phyloP scores from a whole-genome alignment of 192 early-diverging fungal genomes.

The Dimargaris cristalligena region DNA sequence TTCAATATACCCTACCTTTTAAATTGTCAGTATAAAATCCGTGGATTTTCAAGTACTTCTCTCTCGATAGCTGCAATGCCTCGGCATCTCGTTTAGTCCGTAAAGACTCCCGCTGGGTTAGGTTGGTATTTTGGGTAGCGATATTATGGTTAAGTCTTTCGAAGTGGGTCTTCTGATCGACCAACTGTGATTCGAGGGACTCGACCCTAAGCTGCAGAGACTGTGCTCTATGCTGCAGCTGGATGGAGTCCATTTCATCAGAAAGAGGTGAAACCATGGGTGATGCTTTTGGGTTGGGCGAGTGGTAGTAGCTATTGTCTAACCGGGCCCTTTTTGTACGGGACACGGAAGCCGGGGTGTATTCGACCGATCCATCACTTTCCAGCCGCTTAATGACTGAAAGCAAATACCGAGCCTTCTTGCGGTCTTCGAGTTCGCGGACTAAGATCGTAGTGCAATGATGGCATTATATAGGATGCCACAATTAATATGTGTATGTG shows the following conservation, averaged over 20 bases:
- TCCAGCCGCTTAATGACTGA: slow-evolving; percentile 21
- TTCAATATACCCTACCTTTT: background rate
- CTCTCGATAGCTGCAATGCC: background rate
- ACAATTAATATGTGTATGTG: too few species aligned
- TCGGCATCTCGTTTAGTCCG: background rate
- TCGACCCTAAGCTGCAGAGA: slow-evolving; percentile 26
- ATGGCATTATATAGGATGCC: too few species aligned
- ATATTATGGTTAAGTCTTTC: background rate
- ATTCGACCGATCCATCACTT: slow-evolving; percentile 12
- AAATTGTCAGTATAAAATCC: slow-evolving; percentile 4
- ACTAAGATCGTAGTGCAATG: too few species aligned
- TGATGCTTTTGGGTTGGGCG: background rate
- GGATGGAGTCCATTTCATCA: slow-evolving; percentile 21
- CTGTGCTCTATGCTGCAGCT: slow-evolving; percentile 28
- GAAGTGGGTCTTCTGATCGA: slow-evolving; percentile 20
- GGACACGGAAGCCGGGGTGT: background rate
- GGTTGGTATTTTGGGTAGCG: background rate
- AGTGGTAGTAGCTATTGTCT: background rate
- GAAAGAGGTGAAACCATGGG: background rate
- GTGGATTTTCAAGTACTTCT: background rate
- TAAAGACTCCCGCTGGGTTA: background rate
- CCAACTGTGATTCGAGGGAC: slow-evolving; percentile 28
- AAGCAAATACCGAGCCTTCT: slow-evolving; percentile 38
- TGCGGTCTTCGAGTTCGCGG: slow-evolving; percentile 41
- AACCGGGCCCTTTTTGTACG: background rate